A percentile compares a stretch with the other conserved stretches of the same genome.
Conservation (phyloP, 2,329 filamentous ascomycete species). For the Talaromyces funiculosus region DNA sequence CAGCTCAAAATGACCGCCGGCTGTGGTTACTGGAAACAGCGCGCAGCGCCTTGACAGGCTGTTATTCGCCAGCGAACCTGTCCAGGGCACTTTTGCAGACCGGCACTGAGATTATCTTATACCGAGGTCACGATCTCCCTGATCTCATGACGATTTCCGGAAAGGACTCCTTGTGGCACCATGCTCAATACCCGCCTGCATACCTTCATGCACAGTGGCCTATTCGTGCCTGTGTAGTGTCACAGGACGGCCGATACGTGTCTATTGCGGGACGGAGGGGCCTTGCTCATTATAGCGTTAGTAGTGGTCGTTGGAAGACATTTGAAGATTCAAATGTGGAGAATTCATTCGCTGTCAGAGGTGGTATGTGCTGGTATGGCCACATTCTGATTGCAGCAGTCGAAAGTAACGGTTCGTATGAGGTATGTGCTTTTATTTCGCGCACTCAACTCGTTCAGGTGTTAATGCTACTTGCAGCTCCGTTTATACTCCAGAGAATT, state of each 20-base stretch:
- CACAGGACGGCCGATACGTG: constrained; percentile 86
- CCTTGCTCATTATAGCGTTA: constrained; percentile 90
- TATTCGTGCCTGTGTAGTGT: constrained; percentile 79
- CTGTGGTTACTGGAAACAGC: constrained; percentile 89
- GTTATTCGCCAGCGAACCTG: constrained; percentile 85
- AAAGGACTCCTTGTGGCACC: constrained; percentile 93
- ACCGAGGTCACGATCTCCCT: constrained; percentile 85
- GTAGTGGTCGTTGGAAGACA: constrained; percentile 91
- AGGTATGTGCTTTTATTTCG: constrained; percentile 45
- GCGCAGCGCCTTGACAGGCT: constrained; percentile 85
- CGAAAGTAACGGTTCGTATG: constrained; percentile 75
- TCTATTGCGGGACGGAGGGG: constrained; percentile 92
- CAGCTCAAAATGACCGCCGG: constrained; percentile 64
- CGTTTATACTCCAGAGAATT: constrained; percentile 90
- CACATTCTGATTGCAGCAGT: constrained; percentile 90
- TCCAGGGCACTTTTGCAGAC: constrained; percentile 85
- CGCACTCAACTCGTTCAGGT: neutral
- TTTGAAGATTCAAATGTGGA: constrained; percentile 77
- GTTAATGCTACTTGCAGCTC: constrained; percentile 44
- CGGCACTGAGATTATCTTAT: constrained; percentile 81
- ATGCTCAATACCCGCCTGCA: constrained; percentile 72
- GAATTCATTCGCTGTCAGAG: constrained; percentile 84
- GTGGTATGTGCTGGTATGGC: constrained; percentile 98
- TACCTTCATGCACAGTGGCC: constrained; percentile 94
- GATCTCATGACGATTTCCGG: constrained; percentile 88